A percentile compares a stretch with the other conserved stretches of the same genome.
These are phyloP conservation scores for Apiospora kogelbergensis DNA, from an alignment of 2,329 filamentous ascomycete species.

Conservation along the genomic window DNA sequence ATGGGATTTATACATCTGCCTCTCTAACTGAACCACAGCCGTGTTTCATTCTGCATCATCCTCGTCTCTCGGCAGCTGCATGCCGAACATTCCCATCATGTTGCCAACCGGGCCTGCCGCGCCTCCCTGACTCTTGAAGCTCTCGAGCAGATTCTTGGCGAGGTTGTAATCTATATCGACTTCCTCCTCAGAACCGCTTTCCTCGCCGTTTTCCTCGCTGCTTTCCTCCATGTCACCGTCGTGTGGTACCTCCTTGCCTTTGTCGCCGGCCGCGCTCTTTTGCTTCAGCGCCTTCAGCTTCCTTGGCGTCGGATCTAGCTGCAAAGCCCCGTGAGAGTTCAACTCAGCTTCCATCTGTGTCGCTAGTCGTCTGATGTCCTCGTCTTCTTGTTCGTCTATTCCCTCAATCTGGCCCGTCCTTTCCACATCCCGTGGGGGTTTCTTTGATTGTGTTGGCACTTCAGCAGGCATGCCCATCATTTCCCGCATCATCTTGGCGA, in stretches of 20 bases:
- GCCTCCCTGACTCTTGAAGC: constrained; percentile 87
- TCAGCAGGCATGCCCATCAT: constrained; percentile 71
- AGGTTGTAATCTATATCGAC: constrained; percentile 83
- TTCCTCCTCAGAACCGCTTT: constrained; percentile 55
- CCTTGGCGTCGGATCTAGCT: constrained; percentile 43
- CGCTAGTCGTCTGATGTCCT: constrained; percentile 65
- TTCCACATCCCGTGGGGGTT: constrained; percentile 13
- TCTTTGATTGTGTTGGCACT: background rate
- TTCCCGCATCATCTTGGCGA: constrained; percentile 84
- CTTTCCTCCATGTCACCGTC: constrained; percentile 46
- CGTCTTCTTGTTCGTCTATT: constrained; percentile 49
- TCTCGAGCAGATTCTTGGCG: constrained; percentile 86
- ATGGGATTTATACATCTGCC: background rate
- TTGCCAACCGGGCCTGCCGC: constrained; percentile 85
- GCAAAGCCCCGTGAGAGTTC: constrained; percentile 65
- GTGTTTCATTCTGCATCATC: constrained; percentile 43
- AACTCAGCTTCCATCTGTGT: constrained; percentile 73
- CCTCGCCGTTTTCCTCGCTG: constrained; percentile 49
- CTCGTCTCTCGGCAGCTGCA: constrained; percentile 79
- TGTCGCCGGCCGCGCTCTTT: constrained; percentile 21
- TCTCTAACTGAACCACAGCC: background rate
- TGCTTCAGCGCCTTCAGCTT: constrained; percentile 31
- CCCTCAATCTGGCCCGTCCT: constrained; percentile 26
- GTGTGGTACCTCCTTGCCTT: constrained; percentile 19
- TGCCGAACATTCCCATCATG: constrained; percentile 80